Evolutionary conservation across 2,329 filamentous ascomycete genomes (phyloP), one percentile per base, ranked within the genome.

Genomic region (Trichothecium sympodiale): DNA sequence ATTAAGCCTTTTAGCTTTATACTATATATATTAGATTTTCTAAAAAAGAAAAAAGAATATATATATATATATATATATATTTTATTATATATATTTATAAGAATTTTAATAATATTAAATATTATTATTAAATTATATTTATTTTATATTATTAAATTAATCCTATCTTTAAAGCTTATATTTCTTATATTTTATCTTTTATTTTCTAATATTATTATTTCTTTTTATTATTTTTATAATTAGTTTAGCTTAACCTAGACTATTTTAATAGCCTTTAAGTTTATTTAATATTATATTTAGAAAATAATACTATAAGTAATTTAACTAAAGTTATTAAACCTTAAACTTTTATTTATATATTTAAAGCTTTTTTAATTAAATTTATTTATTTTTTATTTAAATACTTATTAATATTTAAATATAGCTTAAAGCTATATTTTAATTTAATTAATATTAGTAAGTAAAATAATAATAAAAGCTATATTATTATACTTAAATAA

Each of bases 401-500:
- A 15, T 15, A 20, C 5, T 8, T 33, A 33, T 25, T 25, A 17
- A 30, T 29, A 30, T 30, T 36, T 30, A 18, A 25, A 18, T 16
- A 33, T 30, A 29, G 7, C 8, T 29, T 36, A 29, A 17, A 29
- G 9, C 17, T 36, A 36, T 29, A 29, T 25, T 36, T n/a, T n/a
- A n/a, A n/a, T n/a, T n/a, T n/a, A n/a, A n/a, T n/a, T n/a, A n/a
- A n/a, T n/a, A n/a, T n/a, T n/a, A n/a, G n/a, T n/a, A n/a, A n/a
- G n/a, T 30, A 30, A 27, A n/a, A 16, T n/a, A 16, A 36, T 29
- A 27, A 30, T 29, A 16, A 29, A 13, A 16, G 29, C 29, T 36
- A 25, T 36, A 36, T 36, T 18, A 13, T 36, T 3, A n/a, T 36
- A 36, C 8, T 12, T 27, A 16, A 36, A 17, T 29, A 30, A 36